Evolutionary conservation across 148 eudicot genomes (phyloP).

Genomic region (Diospyros kaki): DNA sequence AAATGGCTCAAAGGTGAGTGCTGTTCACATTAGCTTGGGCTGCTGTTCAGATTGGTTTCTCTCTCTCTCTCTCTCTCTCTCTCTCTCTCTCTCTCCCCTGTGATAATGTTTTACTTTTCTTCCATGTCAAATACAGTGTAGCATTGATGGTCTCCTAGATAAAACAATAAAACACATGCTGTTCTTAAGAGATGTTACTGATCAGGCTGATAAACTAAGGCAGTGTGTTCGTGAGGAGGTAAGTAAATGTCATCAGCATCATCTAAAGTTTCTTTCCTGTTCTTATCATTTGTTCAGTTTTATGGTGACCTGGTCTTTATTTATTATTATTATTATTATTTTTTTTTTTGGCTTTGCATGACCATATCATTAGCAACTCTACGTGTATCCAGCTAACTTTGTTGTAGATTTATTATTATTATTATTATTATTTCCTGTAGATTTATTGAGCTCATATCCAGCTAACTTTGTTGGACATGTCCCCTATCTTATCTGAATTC

Average conservation of each 20-base stretch:
- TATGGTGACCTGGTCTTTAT: not conserved
- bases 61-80: not conserved
- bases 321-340: too few relatives aligned
- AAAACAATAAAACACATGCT: slow-evolving; percentile 73
- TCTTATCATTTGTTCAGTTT: not conserved
- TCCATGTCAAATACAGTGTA: slow-evolving; percentile 49
- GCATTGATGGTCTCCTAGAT: slow-evolving; percentile 86
- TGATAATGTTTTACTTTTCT: slow-evolving; percentile 4
- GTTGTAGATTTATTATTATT: too few relatives aligned
- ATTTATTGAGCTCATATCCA: too few relatives aligned
- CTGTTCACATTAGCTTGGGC: not conserved
- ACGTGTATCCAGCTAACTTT: too few relatives aligned
- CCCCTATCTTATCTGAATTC: too few relatives aligned
- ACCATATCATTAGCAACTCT: too few relatives aligned
- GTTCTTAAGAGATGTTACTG: slow-evolving; percentile 53
- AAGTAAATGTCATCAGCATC: slow-evolving; percentile 9
- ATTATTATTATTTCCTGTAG: too few relatives aligned
- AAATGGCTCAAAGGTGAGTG: slow-evolving; percentile 45
- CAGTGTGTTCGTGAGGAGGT: slow-evolving; percentile 41
- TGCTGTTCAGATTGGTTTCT: not conserved
- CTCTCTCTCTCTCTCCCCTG: not conserved
- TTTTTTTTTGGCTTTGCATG: too few relatives aligned
- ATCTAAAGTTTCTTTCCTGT: not conserved
- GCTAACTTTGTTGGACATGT: too few relatives aligned
- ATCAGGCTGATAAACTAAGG: slow-evolving; percentile 67